Base-by-base conservation (phyloP, 129 eudicot species). In the Flaveria linearis region DNA sequence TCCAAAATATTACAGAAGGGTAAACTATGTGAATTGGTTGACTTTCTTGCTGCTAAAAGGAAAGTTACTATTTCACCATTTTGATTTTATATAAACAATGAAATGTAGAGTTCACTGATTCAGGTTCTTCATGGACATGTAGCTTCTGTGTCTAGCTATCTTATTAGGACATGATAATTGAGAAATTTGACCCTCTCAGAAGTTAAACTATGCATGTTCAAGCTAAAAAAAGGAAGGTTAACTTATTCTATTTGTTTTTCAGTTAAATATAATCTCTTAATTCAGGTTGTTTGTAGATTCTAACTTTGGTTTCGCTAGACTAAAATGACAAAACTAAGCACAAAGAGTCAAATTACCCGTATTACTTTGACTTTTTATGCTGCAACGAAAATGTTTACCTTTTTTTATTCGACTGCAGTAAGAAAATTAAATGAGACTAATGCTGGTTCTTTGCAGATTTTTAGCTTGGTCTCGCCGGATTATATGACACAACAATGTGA, bases 401-500 rank as follows among this genome's bases (percentile, higher is more conserved):
- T 20, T 4, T 8, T 8, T 30, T 63, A 5, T 63, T 30, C 0
- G 20, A 63, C 22, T 15, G 1, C 15, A 15, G 7, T 15, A 51
- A 30, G n/a, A 9, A 50, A 62, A 63, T n/a, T 39, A 26, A 71
- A 72, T 33, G 52, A 28, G 52, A n/a, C 55, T 41, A 57, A 73
- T 58, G 51, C 11, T 5, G 28, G 15, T 39, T 47, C 6, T 9
- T 20, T 20, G 22, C 22, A 20, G 22, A 20, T 0, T 20, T 20
- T 0, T 20, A 20, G 22, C 22, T 0, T 20, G 22, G 22, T 20
- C 0, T 20, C 22, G 0, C 22, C 22, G 0, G 0, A 20, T 20
- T 20, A 20, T 20, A 20, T 20, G 22, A 20, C 22, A 20, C 22
- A 20, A 0, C 22, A 20, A 20, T 20, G 0, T 20, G 22, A 20